Evolutionary conservation across 208 protist genomes (phyloP).

Genomic region (Acanthamoeba lenticulata): DNA sequence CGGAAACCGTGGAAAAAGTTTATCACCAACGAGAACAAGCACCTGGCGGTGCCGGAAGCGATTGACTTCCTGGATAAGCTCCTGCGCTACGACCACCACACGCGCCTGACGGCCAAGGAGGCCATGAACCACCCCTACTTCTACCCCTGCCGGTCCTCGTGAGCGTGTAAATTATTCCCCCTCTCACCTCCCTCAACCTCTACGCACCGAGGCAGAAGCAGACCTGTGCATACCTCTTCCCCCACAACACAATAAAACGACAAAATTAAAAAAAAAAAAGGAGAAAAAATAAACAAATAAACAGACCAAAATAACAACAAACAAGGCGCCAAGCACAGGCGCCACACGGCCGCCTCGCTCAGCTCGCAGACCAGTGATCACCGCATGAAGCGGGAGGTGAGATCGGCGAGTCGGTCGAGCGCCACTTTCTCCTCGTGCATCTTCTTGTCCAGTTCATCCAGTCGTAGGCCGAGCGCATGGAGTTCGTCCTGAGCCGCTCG

Average conservation of each 20-base stretch:
- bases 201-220: not conserved
- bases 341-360: no score
- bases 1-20: conserved; percentile 95
- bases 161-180: conserved; percentile 29
- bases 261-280: not conserved
- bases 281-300: not conserved
- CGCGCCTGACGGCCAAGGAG: conserved; percentile 97
- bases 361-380: no score
- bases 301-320: no score
- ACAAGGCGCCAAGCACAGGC: no score
- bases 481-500: not conserved
- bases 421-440: conserved; percentile 5
- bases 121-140: conserved; percentile 99
- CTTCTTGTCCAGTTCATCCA: not conserved
- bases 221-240: not conserved
- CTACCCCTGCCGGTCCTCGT: conserved; percentile 88
- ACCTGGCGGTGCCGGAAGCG: conserved; percentile 93
- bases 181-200: not conserved
- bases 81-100: conserved; percentile 97
- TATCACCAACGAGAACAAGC: conserved; percentile 87
- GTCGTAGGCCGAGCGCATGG: not conserved
- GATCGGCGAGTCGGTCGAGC: not conserved
- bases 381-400: not conserved
- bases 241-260: no score
- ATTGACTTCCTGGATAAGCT: conserved; percentile 98